Percentiles rank a stretch among this genome's conserved stretches.
Evolutionary conservation across 2,329 filamentous ascomycete species (phyloP).

Genomic region (Sporothrix humicola): DNA sequence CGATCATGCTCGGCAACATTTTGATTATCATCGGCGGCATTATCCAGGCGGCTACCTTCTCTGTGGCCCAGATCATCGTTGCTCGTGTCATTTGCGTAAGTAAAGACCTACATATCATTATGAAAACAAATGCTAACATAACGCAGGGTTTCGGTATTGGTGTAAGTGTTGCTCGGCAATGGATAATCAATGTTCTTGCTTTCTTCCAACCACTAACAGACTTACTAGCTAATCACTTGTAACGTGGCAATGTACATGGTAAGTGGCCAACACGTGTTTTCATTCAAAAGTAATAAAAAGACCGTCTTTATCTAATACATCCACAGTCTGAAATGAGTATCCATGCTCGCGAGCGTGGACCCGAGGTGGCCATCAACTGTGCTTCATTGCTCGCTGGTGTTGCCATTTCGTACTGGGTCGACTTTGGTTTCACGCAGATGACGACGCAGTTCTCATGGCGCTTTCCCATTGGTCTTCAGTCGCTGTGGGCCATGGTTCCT

Average conservation of each 20-base stretch:
- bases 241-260: constrained; percentile 26
- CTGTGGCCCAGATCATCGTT: constrained; percentile 10
- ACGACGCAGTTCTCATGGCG: constrained; percentile 15
- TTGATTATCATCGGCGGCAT: constrained; percentile 1
- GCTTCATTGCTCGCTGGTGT: constrained; percentile 7
- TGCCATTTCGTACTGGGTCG: constrained; percentile 21
- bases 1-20: constrained; percentile 15
- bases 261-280: not conserved
- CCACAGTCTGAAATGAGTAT: constrained; percentile 19
- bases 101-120: too few species aligned
- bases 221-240: constrained; percentile 19
- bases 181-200: too few species aligned
- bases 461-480: constrained; percentile 23
- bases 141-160: too few species aligned
- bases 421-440: constrained; percentile 22
- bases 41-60: constrained; percentile 13
- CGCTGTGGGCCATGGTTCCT: constrained; percentile 11
- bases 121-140: too few species aligned
- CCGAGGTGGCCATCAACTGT: constrained; percentile 20
- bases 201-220: too few species aligned
- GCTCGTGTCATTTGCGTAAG: constrained; percentile 21
- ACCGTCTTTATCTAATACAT: too few species aligned
- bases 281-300: too few species aligned
- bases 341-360: constrained; percentile 10
- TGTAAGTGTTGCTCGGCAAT: too few species aligned